Evolutionary conservation across 1,284 basidiomycete genomes (phyloP).

Genomic region (Waitea zeae): DNA sequence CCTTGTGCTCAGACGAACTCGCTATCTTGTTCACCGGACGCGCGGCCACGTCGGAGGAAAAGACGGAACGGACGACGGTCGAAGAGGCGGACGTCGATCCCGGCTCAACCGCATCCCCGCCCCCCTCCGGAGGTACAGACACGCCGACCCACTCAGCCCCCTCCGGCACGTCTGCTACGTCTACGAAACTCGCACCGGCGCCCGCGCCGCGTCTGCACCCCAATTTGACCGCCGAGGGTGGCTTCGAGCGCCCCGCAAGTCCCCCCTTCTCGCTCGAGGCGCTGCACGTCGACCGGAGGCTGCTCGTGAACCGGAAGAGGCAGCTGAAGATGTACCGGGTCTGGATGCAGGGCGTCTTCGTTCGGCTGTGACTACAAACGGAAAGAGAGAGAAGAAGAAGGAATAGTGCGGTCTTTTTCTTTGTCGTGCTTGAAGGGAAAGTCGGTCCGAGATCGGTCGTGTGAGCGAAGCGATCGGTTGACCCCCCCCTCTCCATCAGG

Average conservation of each 20-base stretch:
- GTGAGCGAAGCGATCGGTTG: not conserved
- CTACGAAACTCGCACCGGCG: not conserved
- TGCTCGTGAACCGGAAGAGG: slow-evolving; percentile 83
- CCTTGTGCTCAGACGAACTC: slow-evolving; percentile 50
- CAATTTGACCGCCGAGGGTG: not conserved
- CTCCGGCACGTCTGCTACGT: not conserved
- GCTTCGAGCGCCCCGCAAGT: slow-evolving; percentile 6
- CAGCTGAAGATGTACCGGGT: slow-evolving; percentile 92
- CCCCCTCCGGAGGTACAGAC: not conserved
- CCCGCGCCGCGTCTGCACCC: slow-evolving; percentile 7
- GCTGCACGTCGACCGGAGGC: slow-evolving; percentile 75
- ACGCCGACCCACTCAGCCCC: no score
- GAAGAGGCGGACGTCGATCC: slow-evolving; percentile 13
- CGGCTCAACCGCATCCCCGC: slow-evolving; percentile 1
- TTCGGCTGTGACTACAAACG: no score
- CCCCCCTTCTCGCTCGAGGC: slow-evolving; percentile 58
- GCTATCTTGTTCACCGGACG: slow-evolving; percentile 61
- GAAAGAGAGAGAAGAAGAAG: no score
- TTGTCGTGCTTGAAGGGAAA: not conserved
- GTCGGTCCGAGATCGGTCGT: not conserved
- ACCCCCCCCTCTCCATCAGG: no score
- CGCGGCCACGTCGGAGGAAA: slow-evolving; percentile 16
- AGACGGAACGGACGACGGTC: slow-evolving; percentile 15
- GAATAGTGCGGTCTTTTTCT: not conserved
- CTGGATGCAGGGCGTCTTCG: slow-evolving; percentile 88